These are phyloP conservation scores for Chaetoceros tenuissimus DNA, from an alignment of 108 stramenopile species.

Conservation along the genomic window DNA sequence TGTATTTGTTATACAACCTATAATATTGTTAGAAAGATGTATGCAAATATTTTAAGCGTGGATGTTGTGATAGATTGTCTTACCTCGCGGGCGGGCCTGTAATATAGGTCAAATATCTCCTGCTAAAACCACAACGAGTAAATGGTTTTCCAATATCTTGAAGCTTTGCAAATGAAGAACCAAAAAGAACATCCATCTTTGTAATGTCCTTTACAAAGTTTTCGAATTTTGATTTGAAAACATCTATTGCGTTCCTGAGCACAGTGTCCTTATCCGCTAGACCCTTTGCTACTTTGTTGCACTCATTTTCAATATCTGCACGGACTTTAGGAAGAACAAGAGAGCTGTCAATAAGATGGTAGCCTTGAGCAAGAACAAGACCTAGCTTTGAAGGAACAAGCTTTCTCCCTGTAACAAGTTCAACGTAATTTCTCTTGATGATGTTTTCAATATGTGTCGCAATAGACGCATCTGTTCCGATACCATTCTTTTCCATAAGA, in stretches of 20 bases:
- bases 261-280: slow-evolving; percentile 57
- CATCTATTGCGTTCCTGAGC: slow-evolving; percentile 47
- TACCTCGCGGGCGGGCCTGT: slow-evolving; percentile 33
- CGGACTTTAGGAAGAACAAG: slow-evolving; percentile 82
- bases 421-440: slow-evolving; percentile 76
- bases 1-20: slow-evolving; percentile 73
- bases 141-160: slow-evolving; percentile 87
- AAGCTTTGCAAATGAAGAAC: slow-evolving; percentile 75
- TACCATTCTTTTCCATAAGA: slow-evolving; percentile 87
- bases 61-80: too few species aligned
- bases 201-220: slow-evolving; percentile 63
- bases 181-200: slow-evolving; percentile 86
- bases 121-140: slow-evolving; percentile 67
- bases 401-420: slow-evolving; percentile 61
- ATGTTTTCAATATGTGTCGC: slow-evolving; percentile 90
- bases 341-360: slow-evolving; percentile 77
- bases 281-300: slow-evolving; percentile 82
- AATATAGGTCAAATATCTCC: slow-evolving; percentile 40
- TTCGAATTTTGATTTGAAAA: slow-evolving; percentile 68
- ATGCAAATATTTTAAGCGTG: too few species aligned
- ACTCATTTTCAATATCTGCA: slow-evolving; percentile 84
- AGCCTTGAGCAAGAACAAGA: slow-evolving; percentile 82
- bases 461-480: slow-evolving; percentile 79
- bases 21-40: too few species aligned
- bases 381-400: slow-evolving; percentile 82